A percentile compares a stretch with the other conserved stretches of the same genome.
Evolutionary conservation across 2,329 filamentous ascomycete species (phyloP).

Genomic region (Tolypocladium amazonense): DNA sequence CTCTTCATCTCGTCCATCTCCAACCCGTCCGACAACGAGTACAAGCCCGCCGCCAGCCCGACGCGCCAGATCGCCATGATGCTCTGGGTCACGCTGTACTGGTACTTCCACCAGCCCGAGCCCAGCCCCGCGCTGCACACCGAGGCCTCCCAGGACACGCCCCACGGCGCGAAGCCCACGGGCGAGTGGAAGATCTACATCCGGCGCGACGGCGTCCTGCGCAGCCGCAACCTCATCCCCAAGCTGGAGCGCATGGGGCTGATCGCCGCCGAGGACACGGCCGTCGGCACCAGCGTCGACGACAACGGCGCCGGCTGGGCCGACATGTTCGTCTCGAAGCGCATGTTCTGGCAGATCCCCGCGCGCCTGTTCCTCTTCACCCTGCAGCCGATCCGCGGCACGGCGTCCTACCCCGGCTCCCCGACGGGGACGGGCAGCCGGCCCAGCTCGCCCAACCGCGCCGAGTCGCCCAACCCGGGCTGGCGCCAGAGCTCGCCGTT

Average conservation of each 20-base stretch:
- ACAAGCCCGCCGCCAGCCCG: constrained; percentile 67
- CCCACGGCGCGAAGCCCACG: constrained; percentile 58
- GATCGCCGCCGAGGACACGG: constrained; percentile 64
- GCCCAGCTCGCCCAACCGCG: constrained; percentile 38
- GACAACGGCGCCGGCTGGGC: constrained; percentile 58
- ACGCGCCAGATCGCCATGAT: constrained; percentile 92
- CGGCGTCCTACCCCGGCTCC: constrained; percentile 34
- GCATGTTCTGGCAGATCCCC: constrained; percentile 88
- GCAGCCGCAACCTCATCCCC: constrained; percentile 70
- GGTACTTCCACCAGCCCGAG: constrained; percentile 89
- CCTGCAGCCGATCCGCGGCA: constrained; percentile 45
- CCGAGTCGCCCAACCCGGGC: constrained; percentile 12
- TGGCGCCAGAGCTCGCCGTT: background rate
- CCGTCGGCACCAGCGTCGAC: constrained; percentile 55
- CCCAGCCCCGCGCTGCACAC: constrained; percentile 56
- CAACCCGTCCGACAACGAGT: constrained; percentile 69
- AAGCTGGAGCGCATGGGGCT: constrained; percentile 93
- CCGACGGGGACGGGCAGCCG: constrained; percentile 38
- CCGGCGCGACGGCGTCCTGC: constrained; percentile 77
- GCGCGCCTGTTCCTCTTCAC: constrained; percentile 82
- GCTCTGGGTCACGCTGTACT: constrained; percentile 88
- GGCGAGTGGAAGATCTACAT: constrained; percentile 84
- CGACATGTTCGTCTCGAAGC: constrained; percentile 70
- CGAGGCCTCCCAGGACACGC: constrained; percentile 53
- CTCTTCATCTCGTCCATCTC: constrained; percentile 90